A percentile compares a stretch with the other conserved stretches of the same genome.
Evolutionary conservation across 768 basidiomycete species (phyloP).

Genomic region (Hydnomerulius pinastri): DNA sequence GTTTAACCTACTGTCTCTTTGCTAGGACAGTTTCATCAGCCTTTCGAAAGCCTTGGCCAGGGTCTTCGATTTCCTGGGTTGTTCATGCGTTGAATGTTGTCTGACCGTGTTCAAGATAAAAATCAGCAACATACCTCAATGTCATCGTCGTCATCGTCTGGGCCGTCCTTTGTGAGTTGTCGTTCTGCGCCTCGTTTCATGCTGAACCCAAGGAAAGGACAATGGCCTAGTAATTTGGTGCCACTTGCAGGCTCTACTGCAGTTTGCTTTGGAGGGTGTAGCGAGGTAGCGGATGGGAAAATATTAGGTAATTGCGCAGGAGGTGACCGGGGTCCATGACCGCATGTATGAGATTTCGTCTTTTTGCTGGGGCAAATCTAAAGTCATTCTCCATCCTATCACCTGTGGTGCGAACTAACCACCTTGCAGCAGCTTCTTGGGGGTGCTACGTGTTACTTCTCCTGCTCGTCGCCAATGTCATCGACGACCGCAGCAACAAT

Average conservation of each 20-base stretch:
- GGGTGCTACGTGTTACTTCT: no score
- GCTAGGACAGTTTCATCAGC: constrained; percentile 61
- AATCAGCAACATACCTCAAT: constrained; percentile 27
- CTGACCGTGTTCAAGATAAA: neutral
- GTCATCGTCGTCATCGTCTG: constrained; percentile 41
- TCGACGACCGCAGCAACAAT: constrained; percentile 53
- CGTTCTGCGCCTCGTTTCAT: constrained; percentile 81
- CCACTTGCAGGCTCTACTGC: neutral
- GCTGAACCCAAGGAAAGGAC: constrained; percentile 10
- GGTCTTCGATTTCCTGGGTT: constrained; percentile 43
- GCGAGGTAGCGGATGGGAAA: constrained; percentile 12
- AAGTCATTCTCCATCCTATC: neutral
- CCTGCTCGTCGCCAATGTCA: constrained; percentile 45
- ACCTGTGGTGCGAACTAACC: neutral
- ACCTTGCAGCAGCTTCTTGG: constrained; percentile 3
- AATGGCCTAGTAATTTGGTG: neutral
- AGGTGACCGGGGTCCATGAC: constrained; percentile 20
- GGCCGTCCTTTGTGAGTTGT: constrained; percentile 62
- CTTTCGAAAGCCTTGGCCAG: constrained; percentile 50
- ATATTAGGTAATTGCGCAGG: constrained; percentile 19
- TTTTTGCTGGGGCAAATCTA: neutral
- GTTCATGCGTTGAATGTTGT: neutral
- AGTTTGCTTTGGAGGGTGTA: neutral
- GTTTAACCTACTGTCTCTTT: constrained; percentile 53
- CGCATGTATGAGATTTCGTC: neutral